Evolutionary conservation across 805 yeast species (phyloP).

Genomic region (Saccharomycopsis fibuligera): DNA sequence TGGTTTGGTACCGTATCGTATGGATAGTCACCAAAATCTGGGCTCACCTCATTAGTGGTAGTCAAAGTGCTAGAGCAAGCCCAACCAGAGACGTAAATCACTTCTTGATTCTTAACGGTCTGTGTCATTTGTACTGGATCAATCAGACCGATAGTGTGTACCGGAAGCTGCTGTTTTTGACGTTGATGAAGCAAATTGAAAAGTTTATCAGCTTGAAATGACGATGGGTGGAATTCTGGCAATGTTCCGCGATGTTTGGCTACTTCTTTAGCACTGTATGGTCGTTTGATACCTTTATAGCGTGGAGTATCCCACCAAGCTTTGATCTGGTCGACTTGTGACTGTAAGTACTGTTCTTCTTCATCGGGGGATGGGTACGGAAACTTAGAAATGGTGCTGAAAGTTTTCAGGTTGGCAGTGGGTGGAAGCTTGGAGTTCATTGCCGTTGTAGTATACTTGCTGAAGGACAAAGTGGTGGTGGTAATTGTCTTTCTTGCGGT

Average conservation of each 20-base stretch:
- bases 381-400: slow-evolving; percentile 15
- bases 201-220: slow-evolving; percentile 47
- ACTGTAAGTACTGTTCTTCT: slow-evolving; percentile 27
- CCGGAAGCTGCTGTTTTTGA: slow-evolving; percentile 37
- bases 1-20: slow-evolving; percentile 66
- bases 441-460: too few relatives aligned
- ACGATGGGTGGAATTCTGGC: slow-evolving; percentile 37
- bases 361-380: slow-evolving; percentile 33
- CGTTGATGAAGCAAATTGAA: slow-evolving; percentile 39
- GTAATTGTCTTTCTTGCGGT: too few relatives aligned
- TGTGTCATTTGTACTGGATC: slow-evolving; percentile 63
- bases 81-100: slow-evolving; percentile 55
- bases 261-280: slow-evolving; percentile 47
- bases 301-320: slow-evolving; percentile 48
- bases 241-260: slow-evolving; percentile 48
- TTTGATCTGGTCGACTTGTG: slow-evolving; percentile 33
- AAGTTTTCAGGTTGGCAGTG: background rate
- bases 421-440: too few relatives aligned
- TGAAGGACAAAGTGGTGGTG: background rate
- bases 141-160: slow-evolving; percentile 52
- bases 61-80: slow-evolving; percentile 52
- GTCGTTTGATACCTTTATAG: slow-evolving; percentile 41
- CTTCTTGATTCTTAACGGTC: slow-evolving; percentile 45
- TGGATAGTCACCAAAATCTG: slow-evolving; percentile 66
- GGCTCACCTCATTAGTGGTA: slow-evolving; percentile 56